phyloP scores from a whole-genome alignment of 352 stramenopile species.

The Phytophthora kernoviae region DNA sequence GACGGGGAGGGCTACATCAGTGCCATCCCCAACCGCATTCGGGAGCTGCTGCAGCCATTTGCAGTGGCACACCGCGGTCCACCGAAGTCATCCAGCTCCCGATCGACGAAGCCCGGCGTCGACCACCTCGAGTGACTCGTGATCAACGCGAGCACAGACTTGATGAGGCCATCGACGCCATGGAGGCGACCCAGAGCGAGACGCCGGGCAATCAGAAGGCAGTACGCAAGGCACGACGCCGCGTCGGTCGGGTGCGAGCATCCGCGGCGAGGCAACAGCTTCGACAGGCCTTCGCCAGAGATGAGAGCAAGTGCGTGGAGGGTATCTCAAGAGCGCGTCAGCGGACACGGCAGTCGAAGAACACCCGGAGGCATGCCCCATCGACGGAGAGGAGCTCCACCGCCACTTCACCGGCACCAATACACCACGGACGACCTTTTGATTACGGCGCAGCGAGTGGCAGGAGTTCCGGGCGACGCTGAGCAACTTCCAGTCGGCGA shows the following conservation, averaged over 20 bases:
- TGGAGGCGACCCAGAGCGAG: not conserved
- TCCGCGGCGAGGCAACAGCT: not conserved
- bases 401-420: not conserved
- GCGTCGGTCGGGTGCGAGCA: not conserved
- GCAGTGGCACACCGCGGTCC: not conserved
- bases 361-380: not conserved
- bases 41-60: not conserved
- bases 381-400: not conserved
- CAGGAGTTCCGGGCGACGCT: not conserved
- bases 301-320: slow-evolving; percentile 12
- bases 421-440: not conserved
- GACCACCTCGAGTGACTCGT: slow-evolving; percentile 10
- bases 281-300: not conserved
- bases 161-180: slow-evolving; percentile 12
- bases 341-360: not conserved
- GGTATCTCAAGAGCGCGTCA: not conserved
- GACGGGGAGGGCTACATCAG: slow-evolving; percentile 19
- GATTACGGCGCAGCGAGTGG: not conserved
- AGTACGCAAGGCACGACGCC: slow-evolving; percentile 2
- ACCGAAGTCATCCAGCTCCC: too few species aligned
- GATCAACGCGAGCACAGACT: slow-evolving; percentile 6
- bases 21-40: slow-evolving; percentile 11
- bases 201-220: not conserved
- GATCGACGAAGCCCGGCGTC: not conserved
- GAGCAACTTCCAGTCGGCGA: not conserved